Percentiles rank a stretch among this genome's conserved stretches.
These are phyloP conservation scores for Paramecium bursaria DNA, from an alignment of 73 alveolate genomes.

Conservation along the genomic window DNA sequence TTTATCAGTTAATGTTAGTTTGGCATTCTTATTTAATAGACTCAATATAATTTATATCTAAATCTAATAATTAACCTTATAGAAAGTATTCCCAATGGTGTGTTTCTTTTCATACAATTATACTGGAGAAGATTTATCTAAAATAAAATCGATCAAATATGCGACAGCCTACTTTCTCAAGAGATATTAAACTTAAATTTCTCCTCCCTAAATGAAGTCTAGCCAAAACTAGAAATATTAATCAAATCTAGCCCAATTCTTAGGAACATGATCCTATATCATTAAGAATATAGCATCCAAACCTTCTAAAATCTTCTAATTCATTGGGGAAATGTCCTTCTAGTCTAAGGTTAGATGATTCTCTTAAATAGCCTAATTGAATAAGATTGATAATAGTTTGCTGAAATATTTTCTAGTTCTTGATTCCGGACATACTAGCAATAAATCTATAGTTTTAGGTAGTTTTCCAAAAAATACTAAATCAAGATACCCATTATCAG, in stretches of 20 bases:
- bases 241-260: constrained; percentile 84
- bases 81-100: constrained; percentile 53
- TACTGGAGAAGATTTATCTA: constrained; percentile 74
- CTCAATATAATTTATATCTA: constrained; percentile 19
- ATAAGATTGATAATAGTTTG: not conserved
- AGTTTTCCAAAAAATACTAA: constrained; percentile 19
- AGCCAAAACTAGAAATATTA: constrained; percentile 73
- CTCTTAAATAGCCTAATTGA: constrained; percentile 33
- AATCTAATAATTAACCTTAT: constrained; percentile 35
- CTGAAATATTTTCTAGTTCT: constrained; percentile 45
- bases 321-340: not conserved
- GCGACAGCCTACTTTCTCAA: constrained; percentile 61
- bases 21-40: not conserved
- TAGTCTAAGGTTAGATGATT: not conserved
- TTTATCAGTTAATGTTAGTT: constrained; percentile 13
- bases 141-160: constrained; percentile 72
- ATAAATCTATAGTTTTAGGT: constrained; percentile 9
- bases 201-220: constrained; percentile 70
- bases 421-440: constrained; percentile 45
- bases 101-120: constrained; percentile 52
- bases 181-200: constrained; percentile 29
- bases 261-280: constrained; percentile 75
- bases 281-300: constrained; percentile 22
- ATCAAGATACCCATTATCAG: constrained; percentile 20
- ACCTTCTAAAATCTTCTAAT: not conserved